Percentiles rank a stretch among this genome's conserved stretches.
These are phyloP conservation scores for Cardamine chenopodiifolia DNA, from an alignment of 345 rosid species.

Conservation along the genomic window DNA sequence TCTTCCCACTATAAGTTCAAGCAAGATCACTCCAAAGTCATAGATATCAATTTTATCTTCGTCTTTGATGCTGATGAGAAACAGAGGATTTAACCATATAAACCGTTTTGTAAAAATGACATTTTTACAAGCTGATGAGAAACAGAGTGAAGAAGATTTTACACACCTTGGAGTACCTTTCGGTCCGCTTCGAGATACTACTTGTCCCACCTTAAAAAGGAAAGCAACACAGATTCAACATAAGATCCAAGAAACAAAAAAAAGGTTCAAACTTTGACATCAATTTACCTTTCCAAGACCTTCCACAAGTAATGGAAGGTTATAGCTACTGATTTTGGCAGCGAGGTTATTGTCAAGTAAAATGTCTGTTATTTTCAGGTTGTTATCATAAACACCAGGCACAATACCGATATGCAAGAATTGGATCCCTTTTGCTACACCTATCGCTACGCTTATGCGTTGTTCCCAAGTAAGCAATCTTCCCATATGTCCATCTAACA, in stretches of 20 bases:
- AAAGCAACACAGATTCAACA: constrained; percentile 21
- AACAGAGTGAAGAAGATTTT: constrained; percentile 21
- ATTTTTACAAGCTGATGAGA: not conserved
- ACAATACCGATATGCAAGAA: constrained; percentile 91
- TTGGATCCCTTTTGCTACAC: constrained; percentile 85
- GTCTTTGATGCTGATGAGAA: constrained; percentile 47
- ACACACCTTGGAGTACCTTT: constrained; percentile 59
- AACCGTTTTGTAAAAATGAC: not conserved
- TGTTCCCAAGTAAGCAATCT: constrained; percentile 73
- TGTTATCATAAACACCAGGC: constrained; percentile 79
- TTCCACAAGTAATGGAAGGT: constrained; percentile 75
- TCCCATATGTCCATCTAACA: constrained; percentile 53
- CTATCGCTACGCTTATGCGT: constrained; percentile 81
- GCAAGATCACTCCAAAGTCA: constrained; percentile 83
- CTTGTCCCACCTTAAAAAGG: constrained; percentile 56
- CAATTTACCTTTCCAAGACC: constrained; percentile 59
- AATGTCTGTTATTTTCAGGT: constrained; percentile 79
- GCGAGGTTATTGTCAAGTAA: constrained; percentile 79
- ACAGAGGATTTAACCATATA: constrained; percentile 23
- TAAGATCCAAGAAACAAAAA: constrained; percentile 21
- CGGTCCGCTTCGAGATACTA: constrained; percentile 47
- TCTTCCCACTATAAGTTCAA: constrained; percentile 79
- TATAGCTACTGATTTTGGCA: constrained; percentile 84
- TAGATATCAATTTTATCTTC: constrained; percentile 68
- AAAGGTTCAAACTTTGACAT: not conserved